Base-by-base conservation (phyloP, 176 grass and related monocot genomes). In the Luzula sylvatica region DNA sequence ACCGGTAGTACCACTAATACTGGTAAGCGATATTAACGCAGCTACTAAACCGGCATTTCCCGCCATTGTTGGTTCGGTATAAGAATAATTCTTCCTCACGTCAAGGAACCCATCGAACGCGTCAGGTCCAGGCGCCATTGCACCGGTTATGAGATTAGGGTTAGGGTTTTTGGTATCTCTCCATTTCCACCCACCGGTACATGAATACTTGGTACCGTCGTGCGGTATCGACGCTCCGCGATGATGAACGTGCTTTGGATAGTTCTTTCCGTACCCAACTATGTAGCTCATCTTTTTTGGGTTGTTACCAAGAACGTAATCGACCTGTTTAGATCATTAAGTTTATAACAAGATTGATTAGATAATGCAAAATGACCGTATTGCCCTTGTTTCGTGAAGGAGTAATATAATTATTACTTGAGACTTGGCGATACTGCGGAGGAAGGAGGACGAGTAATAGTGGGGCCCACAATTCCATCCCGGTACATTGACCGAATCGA, bases 61-160 rank as follows among this genome's bases (percentile, higher is more conserved):
- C 5, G 79, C 92, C 22, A 90, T 7, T 22, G 92, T 98, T 15
- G 92, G 92, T 59, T 98, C 92, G 24, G 79, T 98, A 71, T 86
- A 71, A 29, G 65, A 65, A 68, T 69, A 86, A 32, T 57, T 77
- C 18, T 20, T 63, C 49, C 92, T 50, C 2, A 41, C 46, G 65
- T 98, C 92, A 24, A 52, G 24, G 81, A 77, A 98, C 50, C 38
- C 48, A 44, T 98, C 92, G 45, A 67, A 56, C 60, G 17, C 43
- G 78, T 98, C 85, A 1, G 92, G 92, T 0, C 92, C 92, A n/a
- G 78, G 85, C 6, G 85, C 92, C 92, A 98, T 98, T 22, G 92
- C 85, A 16, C 85, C 92, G 1, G 7, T 38, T 53, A 98, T 64
- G 58, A 88, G 41, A 72, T 90, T 89, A 21, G 92, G 85, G 71